Base-by-base conservation (phyloP, 2,329 filamentous ascomycete species). In the Colletotrichum plurivorum region DNA sequence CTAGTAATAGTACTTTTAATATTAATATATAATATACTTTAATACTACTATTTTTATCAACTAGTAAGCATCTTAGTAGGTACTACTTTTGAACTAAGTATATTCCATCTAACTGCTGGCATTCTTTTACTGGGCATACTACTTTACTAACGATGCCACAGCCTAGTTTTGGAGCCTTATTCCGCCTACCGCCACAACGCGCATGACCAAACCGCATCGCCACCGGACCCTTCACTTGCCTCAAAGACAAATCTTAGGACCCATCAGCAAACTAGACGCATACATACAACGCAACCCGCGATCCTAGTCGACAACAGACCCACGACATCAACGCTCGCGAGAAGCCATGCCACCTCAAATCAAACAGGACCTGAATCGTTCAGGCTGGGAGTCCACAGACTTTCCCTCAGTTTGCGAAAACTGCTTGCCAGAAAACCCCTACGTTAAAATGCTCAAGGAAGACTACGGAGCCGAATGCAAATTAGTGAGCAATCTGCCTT, bases 371-470 rank as follows among this genome's bases (percentile, higher is more conserved):
- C 88, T 98, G 54, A 98, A 98, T 83, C 90, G 96, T 62, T 96
- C 94, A 18, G 96, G 96, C 69, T 98, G 95, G 94, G 96, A 99
- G 82, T 93, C 94, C 39, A 96, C 94, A 56, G 94, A 96, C 80
- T 94, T 96, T 76, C 94, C 94, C 9, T 95, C 93, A 3, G 92
- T 96, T 41, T 96, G 90, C 84, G 96, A 99, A 82, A 94, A 91
- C 77, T 99, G 96, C 79, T 88, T 99, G 2, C 95, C 95, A 16
- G 95, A 97, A 71, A 98, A 98, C 76, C 95, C 95, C 2, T 99
- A 97, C 77, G 96, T 99, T 51, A 96, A 98, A 82, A 98, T 99
- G 95, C 87, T 99, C 70, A 99, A 99, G 82, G 94, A 98, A 78
- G 95, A 99, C 80, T 91, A 97, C 76, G 96, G 94, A 75, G 93